A percentile compares a stretch with the other conserved stretches of the same genome.
phyloP scores from a whole-genome alignment of 129 eudicot species.

The Chrysanthemum seticuspe region DNA sequence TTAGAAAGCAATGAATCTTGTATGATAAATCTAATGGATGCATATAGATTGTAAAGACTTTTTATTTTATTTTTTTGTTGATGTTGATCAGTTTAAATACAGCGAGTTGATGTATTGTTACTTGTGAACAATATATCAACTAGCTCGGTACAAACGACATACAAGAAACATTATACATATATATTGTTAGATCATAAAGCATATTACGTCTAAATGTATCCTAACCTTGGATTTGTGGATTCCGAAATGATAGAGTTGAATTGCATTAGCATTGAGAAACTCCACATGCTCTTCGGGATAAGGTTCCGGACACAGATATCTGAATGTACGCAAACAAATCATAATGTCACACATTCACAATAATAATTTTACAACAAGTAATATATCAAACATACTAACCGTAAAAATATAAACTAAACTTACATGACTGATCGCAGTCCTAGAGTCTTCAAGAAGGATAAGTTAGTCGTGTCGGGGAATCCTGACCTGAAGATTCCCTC shows the following conservation, averaged over 20 bases:
- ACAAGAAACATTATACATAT: background rate
- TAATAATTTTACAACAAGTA: background rate
- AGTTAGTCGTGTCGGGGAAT: slow-evolving; percentile 44
- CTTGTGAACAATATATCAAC: background rate
- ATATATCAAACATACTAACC: background rate
- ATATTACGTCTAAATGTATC: too few species aligned
- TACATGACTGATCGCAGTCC: slow-evolving; percentile 55
- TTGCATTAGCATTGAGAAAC: slow-evolving; percentile 45
- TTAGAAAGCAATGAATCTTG: too few species aligned
- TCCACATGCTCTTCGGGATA: slow-evolving; percentile 45
- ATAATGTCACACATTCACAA: too few species aligned
- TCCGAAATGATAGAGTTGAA: slow-evolving; percentile 50
- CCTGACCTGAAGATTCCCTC: slow-evolving; percentile 51
- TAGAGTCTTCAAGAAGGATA: slow-evolving; percentile 49
- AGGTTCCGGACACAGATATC: slow-evolving; percentile 61
- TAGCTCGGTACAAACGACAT: background rate
- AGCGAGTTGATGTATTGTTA: background rate
- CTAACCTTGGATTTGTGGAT: slow-evolving; percentile 54
- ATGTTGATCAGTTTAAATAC: too few species aligned
- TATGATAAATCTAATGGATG: too few species aligned
- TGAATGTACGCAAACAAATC: background rate
- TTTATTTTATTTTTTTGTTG: too few species aligned
- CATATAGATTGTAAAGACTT: too few species aligned
- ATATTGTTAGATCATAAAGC: background rate
- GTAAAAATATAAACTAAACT: background rate